phyloP scores from a whole-genome alignment of 1,284 basidiomycete genomes.

The Melampsora americana region DNA sequence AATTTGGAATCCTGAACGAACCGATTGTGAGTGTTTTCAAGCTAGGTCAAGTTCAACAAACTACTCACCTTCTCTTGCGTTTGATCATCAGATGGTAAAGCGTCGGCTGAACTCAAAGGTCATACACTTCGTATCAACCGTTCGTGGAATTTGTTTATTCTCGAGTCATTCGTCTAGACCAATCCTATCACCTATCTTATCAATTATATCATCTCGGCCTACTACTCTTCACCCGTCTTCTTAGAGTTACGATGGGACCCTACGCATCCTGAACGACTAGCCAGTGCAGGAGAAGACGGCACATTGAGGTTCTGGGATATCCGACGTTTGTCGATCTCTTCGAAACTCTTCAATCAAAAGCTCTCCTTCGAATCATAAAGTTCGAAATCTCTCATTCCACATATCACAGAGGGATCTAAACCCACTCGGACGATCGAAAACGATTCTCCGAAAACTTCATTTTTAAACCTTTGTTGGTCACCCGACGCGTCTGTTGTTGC shows the following conservation, averaged over 20 bases:
- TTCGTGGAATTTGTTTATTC: conserved; percentile 29
- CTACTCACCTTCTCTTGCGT: background rate
- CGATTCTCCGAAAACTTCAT: conserved; percentile 14
- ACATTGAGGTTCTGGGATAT: conserved; percentile 52
- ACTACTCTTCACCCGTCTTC: background rate
- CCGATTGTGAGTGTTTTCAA: conserved; percentile 13
- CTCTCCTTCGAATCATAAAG: conserved; percentile 6
- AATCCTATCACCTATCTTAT: too few species aligned
- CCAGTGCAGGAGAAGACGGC: conserved; percentile 49
- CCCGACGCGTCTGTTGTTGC: conserved; percentile 23
- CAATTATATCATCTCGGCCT: too few species aligned
- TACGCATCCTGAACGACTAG: conserved; percentile 49
- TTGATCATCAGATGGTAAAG: conserved; percentile 47
- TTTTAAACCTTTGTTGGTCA: conserved; percentile 36
- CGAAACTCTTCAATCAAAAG: background rate
- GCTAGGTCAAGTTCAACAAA: background rate
- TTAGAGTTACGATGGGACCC: conserved; percentile 48
- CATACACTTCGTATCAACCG: conserved; percentile 52
- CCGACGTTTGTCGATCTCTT: conserved; percentile 11
- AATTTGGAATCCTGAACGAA: conserved; percentile 35
- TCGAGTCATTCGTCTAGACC: background rate
- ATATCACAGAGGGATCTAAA: conserved; percentile 24
- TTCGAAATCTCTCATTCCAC: background rate
- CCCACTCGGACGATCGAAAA: conserved; percentile 38
- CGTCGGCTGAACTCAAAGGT: conserved; percentile 50